Conservation (phyloP, 169 alveolate genomes). For the Plasmodium blacklocki region DNA sequence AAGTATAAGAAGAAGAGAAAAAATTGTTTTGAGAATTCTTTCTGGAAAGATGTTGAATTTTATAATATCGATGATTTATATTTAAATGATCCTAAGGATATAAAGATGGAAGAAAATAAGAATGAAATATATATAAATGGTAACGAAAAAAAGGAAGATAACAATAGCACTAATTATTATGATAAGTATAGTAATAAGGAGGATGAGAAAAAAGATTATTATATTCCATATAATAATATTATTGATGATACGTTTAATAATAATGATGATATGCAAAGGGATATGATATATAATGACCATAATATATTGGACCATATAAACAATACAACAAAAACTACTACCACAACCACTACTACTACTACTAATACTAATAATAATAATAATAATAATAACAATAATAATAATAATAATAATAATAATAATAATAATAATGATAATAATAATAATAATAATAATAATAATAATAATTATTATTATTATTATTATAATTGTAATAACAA, state of each 20-base stretch:
- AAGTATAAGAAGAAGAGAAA: constrained; percentile 19
- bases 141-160: not conserved
- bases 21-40: constrained; percentile 50
- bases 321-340: too few species aligned
- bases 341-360: not conserved
- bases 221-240: not conserved
- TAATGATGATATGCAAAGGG: not conserved
- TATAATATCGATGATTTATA: constrained; percentile 37
- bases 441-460: not conserved
- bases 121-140: constrained; percentile 4
- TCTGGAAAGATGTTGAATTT: constrained; percentile 47
- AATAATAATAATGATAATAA: not conserved
- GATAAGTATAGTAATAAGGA: not conserved
- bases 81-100: not conserved
- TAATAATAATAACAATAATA: not conserved
- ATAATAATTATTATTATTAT: too few species aligned
- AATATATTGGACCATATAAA: too few species aligned
- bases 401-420: not conserved
- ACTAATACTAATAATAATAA: not conserved
- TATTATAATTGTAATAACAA: not conserved
- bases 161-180: not conserved
- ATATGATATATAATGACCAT: too few species aligned
- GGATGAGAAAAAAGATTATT: not conserved
- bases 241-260: not conserved
- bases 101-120: not conserved